Base-by-base conservation (phyloP, 441 rosid species). In the Eutrema salsugineum region DNA sequence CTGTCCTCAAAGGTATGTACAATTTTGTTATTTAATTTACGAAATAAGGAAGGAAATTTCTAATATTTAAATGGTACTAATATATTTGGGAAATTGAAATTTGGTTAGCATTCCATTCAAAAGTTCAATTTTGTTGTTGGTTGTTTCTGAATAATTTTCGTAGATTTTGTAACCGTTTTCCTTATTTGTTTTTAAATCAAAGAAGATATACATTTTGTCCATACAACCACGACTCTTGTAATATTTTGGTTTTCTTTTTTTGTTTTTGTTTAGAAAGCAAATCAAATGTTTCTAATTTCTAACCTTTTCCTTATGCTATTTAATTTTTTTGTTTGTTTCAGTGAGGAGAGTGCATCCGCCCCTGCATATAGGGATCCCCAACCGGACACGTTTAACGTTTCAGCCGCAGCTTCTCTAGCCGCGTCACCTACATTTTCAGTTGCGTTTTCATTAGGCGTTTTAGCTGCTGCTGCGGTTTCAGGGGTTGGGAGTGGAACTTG, bases 1-100 rank as follows among this genome's bases (percentile, higher is more conserved):
- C 80, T 89, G 94, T 68, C 91, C 95, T 36, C 39, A 70, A 38
- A 85, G 87, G 96, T 91, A 83, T 11, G 9, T 53, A 19, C 33
- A n/a, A n/a, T 43, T 43, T 43, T 28, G 12, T 0, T 54, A 43
- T 32, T 35, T 10, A 6, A 20, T 6, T 62, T 54, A 47, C 8
- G 2, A 58, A 69, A 32, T 12, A 60, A 48, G 30, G 20, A 28
- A 22, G 24, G 24, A 2, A 1, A 1, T 22, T 22, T 22, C 2
- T 22, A 22, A 22, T 22, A 22, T 1, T 22, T 22, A 20, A 20
- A 20, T 20, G 22, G 22, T 20, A 1, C 1, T 20, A 20, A 1
- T 20, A 2, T 20, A 20, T 20, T 20, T 20, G 1, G 2, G 24
- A 2, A 22, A 22, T 22, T 22, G 3, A 43, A 15, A 44, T 42